A percentile compares a stretch with the other conserved stretches of the same genome.
These are phyloP conservation scores for Trifolium repens DNA, from an alignment of 306 rosid genomes.

Conservation along the genomic window DNA sequence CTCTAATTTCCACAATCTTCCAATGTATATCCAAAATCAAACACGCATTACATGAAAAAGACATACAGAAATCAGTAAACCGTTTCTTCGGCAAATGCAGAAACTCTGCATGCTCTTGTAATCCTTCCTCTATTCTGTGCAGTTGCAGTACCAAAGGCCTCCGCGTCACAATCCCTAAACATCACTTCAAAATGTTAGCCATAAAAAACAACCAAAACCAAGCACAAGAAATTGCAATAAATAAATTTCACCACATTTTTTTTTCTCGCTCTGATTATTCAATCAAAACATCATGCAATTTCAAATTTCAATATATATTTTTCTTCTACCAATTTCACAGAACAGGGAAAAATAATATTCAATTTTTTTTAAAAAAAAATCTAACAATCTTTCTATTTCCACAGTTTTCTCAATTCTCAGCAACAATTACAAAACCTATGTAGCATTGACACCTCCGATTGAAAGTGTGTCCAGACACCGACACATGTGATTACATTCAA, in stretches of 20 bases:
- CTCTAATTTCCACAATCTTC: conserved; percentile 31
- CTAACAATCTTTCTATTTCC: neutral
- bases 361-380: neutral
- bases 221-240: neutral
- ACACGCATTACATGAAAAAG: conserved; percentile 11
- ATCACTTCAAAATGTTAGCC: conserved; percentile 32
- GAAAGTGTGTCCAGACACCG: too few relatives aligned
- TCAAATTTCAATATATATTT: neutral
- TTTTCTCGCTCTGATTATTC: neutral
- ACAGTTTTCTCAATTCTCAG: conserved; percentile 26
- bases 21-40: conserved; percentile 20
- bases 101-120: conserved; percentile 77
- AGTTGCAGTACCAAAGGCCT: conserved; percentile 94
- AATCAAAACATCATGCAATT: conserved; percentile 7
- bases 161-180: conserved; percentile 90
- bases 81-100: conserved; percentile 72
- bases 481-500: too few relatives aligned
- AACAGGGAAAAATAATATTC: neutral
- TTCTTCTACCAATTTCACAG: conserved; percentile 1
- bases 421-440: neutral
- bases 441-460: too few relatives aligned
- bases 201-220: conserved; percentile 15
- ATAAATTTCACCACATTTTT: too few relatives aligned
- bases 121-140: conserved; percentile 60
- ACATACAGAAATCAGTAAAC: conserved; percentile 75